Evolutionary conservation across 352 stramenopile species (phyloP).

Genomic region (Pythium coloratum): DNA sequence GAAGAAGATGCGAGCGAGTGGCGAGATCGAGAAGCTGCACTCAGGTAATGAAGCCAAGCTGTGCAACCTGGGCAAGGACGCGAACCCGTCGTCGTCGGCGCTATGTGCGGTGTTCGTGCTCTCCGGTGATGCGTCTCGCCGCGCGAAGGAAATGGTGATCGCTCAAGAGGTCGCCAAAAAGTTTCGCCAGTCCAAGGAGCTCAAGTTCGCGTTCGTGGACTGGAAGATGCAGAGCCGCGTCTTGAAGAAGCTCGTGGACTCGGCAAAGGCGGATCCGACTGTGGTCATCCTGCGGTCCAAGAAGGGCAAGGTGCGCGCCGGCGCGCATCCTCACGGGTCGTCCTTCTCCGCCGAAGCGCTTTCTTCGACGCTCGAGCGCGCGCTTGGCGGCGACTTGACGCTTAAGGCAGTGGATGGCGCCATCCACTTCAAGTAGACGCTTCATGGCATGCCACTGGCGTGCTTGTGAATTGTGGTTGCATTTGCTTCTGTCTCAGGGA

Average conservation of each 20-base stretch:
- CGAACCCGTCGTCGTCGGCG: conserved; percentile 47
- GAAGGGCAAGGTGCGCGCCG: conserved; percentile 60
- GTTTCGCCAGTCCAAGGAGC: conserved; percentile 62
- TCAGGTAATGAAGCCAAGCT: conserved; percentile 70
- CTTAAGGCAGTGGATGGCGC: conserved; percentile 34
- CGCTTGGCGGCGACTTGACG: conserved; percentile 63
- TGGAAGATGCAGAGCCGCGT: conserved; percentile 60
- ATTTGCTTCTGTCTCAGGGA: neutral
- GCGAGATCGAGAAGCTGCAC: conserved; percentile 75
- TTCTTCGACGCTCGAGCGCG: conserved; percentile 68
- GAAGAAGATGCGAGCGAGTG: conserved; percentile 59
- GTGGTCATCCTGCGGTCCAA: conserved; percentile 71
- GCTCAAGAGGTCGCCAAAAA: conserved; percentile 57
- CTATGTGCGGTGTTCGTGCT: conserved; percentile 76
- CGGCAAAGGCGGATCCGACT: conserved; percentile 28
- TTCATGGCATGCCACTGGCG: neutral
- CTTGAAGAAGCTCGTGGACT: conserved; percentile 51
- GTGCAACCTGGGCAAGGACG: conserved; percentile 72
- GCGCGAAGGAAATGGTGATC: conserved; percentile 48
- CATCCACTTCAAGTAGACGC: conserved; percentile 28
- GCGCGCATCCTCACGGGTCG: conserved; percentile 30
- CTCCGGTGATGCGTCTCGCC: conserved; percentile 43
- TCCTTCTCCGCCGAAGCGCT: conserved; percentile 55
- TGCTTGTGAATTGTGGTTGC: neutral
- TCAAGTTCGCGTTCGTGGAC: conserved; percentile 74